These are phyloP conservation scores for Ceratocystis smalleyi DNA, from an alignment of 2,329 filamentous ascomycete genomes.

Conservation along the genomic window DNA sequence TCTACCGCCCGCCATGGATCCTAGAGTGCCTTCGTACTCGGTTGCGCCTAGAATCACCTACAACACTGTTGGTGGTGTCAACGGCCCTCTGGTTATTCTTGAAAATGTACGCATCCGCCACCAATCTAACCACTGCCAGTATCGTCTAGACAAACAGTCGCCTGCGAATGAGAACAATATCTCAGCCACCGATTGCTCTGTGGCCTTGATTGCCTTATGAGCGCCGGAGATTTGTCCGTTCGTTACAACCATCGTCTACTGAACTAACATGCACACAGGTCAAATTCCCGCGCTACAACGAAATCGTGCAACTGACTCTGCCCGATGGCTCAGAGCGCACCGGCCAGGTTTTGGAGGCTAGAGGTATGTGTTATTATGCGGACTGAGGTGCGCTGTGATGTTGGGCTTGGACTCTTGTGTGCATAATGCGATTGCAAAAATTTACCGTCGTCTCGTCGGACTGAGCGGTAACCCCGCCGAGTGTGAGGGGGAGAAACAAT, in stretches of 20 bases:
- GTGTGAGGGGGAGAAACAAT: slow-evolving; percentile 12
- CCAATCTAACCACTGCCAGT: neutral
- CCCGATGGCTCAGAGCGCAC: slow-evolving; percentile 88
- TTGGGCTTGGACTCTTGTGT: neutral
- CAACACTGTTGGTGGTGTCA: slow-evolving; percentile 97
- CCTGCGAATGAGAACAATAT: too few species aligned
- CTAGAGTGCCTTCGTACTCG: slow-evolving; percentile 44
- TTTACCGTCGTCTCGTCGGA: neutral
- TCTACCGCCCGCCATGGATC: slow-evolving; percentile 26
- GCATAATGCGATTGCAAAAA: neutral
- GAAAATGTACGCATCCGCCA: slow-evolving; percentile 55
- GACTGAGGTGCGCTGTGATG: neutral
- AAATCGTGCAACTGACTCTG: slow-evolving; percentile 90
- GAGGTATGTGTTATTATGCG: slow-evolving; percentile 46
- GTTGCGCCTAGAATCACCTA: slow-evolving; percentile 58
- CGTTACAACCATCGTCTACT: neutral
- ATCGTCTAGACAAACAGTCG: neutral
- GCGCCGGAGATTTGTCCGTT: too few species aligned
- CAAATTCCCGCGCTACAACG: slow-evolving; percentile 95
- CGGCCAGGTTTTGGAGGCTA: slow-evolving; percentile 91
- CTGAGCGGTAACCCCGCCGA: neutral
- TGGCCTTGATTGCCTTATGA: neutral
- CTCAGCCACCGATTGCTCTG: neutral
- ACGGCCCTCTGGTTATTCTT: slow-evolving; percentile 91
- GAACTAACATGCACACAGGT: slow-evolving; percentile 40